Conservation (phyloP, 805 yeast genomes). For the Yamadazyma akitaensis region DNA sequence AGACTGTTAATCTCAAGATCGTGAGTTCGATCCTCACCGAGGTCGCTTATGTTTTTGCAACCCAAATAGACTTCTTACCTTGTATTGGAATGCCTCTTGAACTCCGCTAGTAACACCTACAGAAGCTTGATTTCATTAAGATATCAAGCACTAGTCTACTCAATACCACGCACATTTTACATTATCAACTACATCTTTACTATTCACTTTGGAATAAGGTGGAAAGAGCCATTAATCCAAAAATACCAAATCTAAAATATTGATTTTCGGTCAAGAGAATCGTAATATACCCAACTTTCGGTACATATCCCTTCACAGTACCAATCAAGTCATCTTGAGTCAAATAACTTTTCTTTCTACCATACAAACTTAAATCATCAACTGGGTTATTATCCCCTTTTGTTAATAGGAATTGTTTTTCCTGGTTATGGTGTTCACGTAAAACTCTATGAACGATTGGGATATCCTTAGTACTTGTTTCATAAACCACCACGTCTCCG, state of each 20-base stretch:
- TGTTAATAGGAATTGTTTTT: slow-evolving; percentile 73
- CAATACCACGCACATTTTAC: not conserved
- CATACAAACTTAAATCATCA: slow-evolving; percentile 85
- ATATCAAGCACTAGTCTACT: not conserved
- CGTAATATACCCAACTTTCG: slow-evolving; percentile 86
- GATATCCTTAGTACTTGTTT: slow-evolving; percentile 69
- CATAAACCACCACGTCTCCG: slow-evolving; percentile 94
- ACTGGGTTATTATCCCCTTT: slow-evolving; percentile 96
- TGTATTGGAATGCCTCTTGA: too few species aligned
- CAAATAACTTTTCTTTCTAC: slow-evolving; percentile 69
- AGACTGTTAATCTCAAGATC: slow-evolving; percentile 19
- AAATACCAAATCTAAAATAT: slow-evolving; percentile 72
- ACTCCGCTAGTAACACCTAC: too few species aligned
- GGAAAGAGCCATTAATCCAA: slow-evolving; percentile 71
- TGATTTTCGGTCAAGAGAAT: slow-evolving; percentile 86
- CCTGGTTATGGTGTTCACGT: slow-evolving; percentile 66
- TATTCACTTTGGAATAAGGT: slow-evolving; percentile 48
- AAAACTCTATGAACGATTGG: slow-evolving; percentile 97
- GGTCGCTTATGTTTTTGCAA: slow-evolving; percentile 10
- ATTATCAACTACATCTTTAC: not conserved
- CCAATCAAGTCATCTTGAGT: slow-evolving; percentile 85
- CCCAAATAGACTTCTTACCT: not conserved
- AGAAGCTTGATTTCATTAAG: too few species aligned
- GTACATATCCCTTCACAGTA: slow-evolving; percentile 88
- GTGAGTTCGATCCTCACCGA: slow-evolving; percentile 20